Percentiles rank a stretch among this genome's conserved stretches.
phyloP scores from a whole-genome alignment of 441 rosid genomes.

The Jatropha multifida region DNA sequence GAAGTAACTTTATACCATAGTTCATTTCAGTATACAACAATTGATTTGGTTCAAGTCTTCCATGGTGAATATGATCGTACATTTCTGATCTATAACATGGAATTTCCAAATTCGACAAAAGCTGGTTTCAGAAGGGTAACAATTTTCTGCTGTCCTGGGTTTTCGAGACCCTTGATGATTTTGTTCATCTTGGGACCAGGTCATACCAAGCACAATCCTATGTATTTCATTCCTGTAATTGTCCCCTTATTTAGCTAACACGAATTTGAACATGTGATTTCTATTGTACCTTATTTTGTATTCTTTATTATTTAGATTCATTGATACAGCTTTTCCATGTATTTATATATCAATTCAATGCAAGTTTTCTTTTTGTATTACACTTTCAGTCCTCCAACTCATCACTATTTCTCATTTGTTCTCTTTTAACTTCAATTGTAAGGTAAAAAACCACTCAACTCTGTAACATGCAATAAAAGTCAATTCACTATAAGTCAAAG shows the following conservation, averaged over 20 bases:
- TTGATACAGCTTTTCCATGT: constrained; percentile 15
- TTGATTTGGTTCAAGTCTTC: neutral
- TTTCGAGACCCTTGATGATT: constrained; percentile 14
- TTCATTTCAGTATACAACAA: constrained; percentile 13
- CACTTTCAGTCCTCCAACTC: no score
- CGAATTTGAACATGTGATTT: neutral
- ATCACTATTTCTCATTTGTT: no score
- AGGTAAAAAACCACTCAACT: no score
- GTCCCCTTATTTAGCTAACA: constrained; percentile 6
- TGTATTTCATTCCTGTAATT: neutral
- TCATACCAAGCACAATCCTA: constrained; percentile 10
- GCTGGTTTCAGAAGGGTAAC: constrained; percentile 6
- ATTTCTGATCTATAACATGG: neutral
- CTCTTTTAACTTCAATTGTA: no score
- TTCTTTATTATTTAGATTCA: constrained; percentile 16
- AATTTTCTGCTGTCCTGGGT: constrained; percentile 13
- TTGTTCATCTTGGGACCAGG: constrained; percentile 5
- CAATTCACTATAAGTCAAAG: no score
- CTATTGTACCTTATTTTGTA: constrained; percentile 22
- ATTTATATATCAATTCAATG: constrained; percentile 13
- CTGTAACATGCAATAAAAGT: no score
- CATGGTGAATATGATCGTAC: neutral
- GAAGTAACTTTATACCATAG: constrained; percentile 40
- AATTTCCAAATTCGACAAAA: neutral
- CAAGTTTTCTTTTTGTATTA: neutral